Evolutionary conservation across 768 basidiomycete species (phyloP).

Genomic region (Suillus weaverae): DNA sequence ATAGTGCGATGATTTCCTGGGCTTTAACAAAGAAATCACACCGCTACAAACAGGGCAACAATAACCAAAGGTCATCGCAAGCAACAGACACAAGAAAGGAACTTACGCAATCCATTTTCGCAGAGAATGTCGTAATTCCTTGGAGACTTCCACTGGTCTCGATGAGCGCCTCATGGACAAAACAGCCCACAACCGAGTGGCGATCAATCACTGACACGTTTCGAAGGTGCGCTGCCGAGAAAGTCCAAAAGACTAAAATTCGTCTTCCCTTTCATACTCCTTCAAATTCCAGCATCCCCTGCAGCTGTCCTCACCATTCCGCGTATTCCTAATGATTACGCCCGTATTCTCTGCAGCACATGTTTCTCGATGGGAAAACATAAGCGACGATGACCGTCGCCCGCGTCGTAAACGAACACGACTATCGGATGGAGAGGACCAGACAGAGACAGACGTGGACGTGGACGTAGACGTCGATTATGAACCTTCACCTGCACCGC

Average conservation of each 20-base stretch:
- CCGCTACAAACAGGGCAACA: neutral
- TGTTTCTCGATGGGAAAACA: constrained; percentile 24
- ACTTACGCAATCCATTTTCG: neutral
- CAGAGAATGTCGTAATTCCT: neutral
- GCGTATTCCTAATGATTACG: constrained; percentile 14
- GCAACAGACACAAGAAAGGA: neutral
- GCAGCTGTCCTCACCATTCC: neutral
- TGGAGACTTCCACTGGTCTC: neutral
- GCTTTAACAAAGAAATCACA: neutral
- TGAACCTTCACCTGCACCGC: neutral
- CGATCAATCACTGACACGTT: neutral
- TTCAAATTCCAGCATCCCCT: neutral
- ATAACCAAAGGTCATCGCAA: neutral
- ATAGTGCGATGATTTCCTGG: neutral
- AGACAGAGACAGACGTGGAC: neutral
- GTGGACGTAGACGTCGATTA: neutral
- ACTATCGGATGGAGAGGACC: constrained; percentile 5
- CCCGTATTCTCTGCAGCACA: constrained; percentile 36
- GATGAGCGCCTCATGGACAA: constrained; percentile 2
- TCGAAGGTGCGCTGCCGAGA: neutral
- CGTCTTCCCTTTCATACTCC: neutral
- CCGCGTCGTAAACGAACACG: constrained; percentile 3
- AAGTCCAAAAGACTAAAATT: neutral
- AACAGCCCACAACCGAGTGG: constrained; percentile 1
- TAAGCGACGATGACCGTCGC: constrained; percentile 9